A percentile compares a stretch with the other conserved stretches of the same genome.
phyloP scores from a whole-genome alignment of 2,329 filamentous ascomycete species.

The Gnomoniopsis sp. region DNA sequence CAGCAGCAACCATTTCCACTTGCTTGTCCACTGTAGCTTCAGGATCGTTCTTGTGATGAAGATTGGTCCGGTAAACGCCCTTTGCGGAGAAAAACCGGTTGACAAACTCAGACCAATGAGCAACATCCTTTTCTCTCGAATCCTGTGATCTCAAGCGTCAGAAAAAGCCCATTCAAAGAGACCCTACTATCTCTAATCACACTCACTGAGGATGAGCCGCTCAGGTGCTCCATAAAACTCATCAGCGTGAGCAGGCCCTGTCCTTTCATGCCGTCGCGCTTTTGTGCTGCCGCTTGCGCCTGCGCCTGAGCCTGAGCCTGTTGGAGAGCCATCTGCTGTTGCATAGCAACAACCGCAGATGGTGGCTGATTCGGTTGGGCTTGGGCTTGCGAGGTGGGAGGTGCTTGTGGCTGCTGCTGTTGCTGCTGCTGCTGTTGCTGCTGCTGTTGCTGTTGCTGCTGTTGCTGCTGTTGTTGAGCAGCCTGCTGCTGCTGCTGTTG shows the following conservation, averaged over 20 bases:
- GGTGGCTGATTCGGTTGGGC: conserved; percentile 38
- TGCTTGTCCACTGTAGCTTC: conserved; percentile 56
- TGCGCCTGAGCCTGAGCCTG: conserved; percentile 23
- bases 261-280: conserved; percentile 50
- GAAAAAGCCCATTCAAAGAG: not conserved
- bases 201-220: conserved; percentile 49
- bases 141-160: conserved; percentile 34
- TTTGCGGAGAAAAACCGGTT: conserved; percentile 73
- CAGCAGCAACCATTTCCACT: conserved; percentile 81
- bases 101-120: conserved; percentile 79
- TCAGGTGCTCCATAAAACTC: conserved; percentile 61
- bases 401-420: too few relatives aligned
- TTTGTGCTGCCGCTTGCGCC: conserved; percentile 42
- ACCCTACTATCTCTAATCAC: not conserved
- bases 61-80: conserved; percentile 62
- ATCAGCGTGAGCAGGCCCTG: conserved; percentile 58
- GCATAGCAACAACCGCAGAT: conserved; percentile 30
- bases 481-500: too few relatives aligned
- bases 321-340: conserved; percentile 34
- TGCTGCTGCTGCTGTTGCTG: too few relatives aligned
- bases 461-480: too few relatives aligned
- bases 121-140: conserved; percentile 59
- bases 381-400: conserved; percentile 39
- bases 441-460: too few relatives aligned
- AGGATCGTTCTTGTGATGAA: conserved; percentile 12